Evolutionary conservation across 352 stramenopile species (phyloP), one percentile per base, ranked within the genome.

Genomic region (Phytophthora citricola): DNA sequence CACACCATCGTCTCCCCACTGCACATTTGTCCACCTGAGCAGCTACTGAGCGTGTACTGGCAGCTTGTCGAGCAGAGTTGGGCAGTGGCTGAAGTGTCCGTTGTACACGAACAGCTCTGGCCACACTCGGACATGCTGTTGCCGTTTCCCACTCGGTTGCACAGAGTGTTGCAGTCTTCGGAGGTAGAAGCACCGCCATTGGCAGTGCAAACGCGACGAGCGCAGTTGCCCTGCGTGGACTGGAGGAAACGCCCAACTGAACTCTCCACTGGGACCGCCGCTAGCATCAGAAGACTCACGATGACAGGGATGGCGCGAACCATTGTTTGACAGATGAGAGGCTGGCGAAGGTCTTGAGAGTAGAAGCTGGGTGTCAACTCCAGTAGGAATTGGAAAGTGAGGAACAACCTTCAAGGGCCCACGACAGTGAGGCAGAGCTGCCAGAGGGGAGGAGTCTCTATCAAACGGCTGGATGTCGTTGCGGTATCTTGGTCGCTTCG

Each of bases 101-200:
- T 64, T 12, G 58, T 73, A 41, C 65, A 73, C 29, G 59, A 56
- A 27, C 64, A 72, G 20, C 59, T 72, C 31, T 72, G 58, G 4
- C 64, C 64, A 51, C 64, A 72, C 31, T 72, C 64, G 0, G 64
- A 68, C 64, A 72, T 72, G 17, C 64, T 72, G 36, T 57, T 46
- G 22, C 58, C 45, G 38, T 68, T 40, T 7, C 58, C 58, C 6
- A 72, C 58, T 46, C 64, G 64, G 44, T 72, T 72, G 58, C 64
- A 72, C 15, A 72, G 51, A n/a, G 50, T 48, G 58, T 72, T 72
- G 46, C 64, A 72, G 58, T 72, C 64, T 57, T 68, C 51, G 12
- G 64, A 68, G 7, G 64, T 57, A n/a, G 58, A 56, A 7, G 12
- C 58, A 24, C 64, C 64, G 11, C 32, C 38, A 20, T 38, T 60